Base-by-base conservation (phyloP, 2,329 filamentous ascomycete species). In the Parastagonospora nodorum region DNA sequence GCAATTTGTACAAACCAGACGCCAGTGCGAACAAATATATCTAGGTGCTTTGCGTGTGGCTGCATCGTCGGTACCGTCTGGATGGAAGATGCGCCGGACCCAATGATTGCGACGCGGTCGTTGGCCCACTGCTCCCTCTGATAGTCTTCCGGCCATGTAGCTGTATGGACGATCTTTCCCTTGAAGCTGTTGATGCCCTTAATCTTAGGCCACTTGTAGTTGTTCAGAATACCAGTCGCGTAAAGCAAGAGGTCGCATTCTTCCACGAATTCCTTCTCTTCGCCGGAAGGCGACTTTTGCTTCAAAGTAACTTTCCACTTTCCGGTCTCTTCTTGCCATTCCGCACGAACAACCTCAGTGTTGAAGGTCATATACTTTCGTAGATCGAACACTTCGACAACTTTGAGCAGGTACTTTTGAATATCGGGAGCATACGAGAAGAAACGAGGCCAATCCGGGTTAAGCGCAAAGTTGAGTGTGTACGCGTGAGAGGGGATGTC, bases 331-430 rank as follows among this genome's bases (percentile, higher is more conserved):
- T 81, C 78, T 42, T 80, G 68, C 80, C 80, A 83, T 42, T 77
- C 75, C 15, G 76, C 75, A 4, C 76, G 75, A 1, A 74, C 64
- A 10, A 81, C 74, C 55, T 80, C 72, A 8, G 76, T 78, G 48
- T 78, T 76, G 68, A 82, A 81, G 2, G 66, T 77, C 78, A 82
- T 82, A 63, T 80, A 81, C 53, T 81, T 80, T 37, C 76, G 72
- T 3, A 82, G 68, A 37, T 75, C 77, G 49, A 80, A 82, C 0
- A 72, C 74, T 4, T 80, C 69, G 56, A 76, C 78, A 12, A 82
- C 77, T 54, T 78, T 78, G 48, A 77, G 63, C 0, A 82, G 71
- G 51, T 82, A 82, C 38, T 74, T 71, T 64, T 75, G 76, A 47
- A 81, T 80, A 44, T 80, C 78, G 1, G 73, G 69, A 1, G 75